These are phyloP conservation scores for Pyrrhoderma lamaoense DNA, from an alignment of 1,284 basidiomycete genomes.

Conservation along the genomic window DNA sequence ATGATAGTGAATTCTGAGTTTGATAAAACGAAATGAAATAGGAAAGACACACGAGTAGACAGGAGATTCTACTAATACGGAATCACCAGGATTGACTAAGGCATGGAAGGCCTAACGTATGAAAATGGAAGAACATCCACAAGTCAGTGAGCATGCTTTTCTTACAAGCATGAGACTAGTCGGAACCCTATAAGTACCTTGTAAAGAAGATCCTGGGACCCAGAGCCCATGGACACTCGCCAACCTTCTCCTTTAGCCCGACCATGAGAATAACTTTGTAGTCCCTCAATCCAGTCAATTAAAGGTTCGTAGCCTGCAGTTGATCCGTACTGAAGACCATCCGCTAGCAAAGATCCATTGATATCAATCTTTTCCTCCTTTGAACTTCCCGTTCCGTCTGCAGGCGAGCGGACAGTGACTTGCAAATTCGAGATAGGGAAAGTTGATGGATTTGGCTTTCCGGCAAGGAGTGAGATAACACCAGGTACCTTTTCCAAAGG, in stretches of 20 bases:
- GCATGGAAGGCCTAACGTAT: conserved; percentile 37
- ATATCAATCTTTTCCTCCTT: conserved; percentile 44
- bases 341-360: conserved; percentile 48
- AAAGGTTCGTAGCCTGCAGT: conserved; percentile 66
- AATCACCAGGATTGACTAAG: conserved; percentile 46
- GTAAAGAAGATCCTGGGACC: conserved; percentile 83
- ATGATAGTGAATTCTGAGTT: background rate
- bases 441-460: conserved; percentile 82
- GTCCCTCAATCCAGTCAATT: conserved; percentile 54
- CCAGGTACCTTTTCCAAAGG: conserved; percentile 74
- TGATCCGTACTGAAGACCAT: conserved; percentile 71
- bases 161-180: too few relatives aligned
- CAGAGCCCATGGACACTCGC: conserved; percentile 72
- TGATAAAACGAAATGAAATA: background rate
- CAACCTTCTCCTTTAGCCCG: conserved; percentile 54
- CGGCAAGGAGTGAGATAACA: conserved; percentile 80
- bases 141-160: background rate
- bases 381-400: conserved; percentile 26
- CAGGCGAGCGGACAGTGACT: conserved; percentile 40
- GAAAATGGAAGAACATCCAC: background rate
- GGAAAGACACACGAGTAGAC: conserved; percentile 63
- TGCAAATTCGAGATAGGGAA: conserved; percentile 83
- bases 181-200: conserved; percentile 45
- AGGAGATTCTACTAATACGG: conserved; percentile 56
- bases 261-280: conserved; percentile 63